Base-by-base conservation (phyloP, 176 grass and related monocot genomes). In the Alopecurus myosuroides region DNA sequence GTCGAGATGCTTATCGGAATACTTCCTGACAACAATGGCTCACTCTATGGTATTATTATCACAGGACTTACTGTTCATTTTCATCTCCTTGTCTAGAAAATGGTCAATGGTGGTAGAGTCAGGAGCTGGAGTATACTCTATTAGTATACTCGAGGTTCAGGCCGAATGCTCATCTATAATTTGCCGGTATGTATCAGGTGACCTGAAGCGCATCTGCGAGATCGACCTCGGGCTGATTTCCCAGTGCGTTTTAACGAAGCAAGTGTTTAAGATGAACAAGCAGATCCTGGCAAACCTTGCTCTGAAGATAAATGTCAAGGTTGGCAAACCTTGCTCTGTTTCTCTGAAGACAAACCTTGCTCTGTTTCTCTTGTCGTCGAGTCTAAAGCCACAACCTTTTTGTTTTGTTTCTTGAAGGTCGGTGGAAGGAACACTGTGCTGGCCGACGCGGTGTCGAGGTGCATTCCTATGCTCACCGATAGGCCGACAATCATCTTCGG, bases 231-330 rank as follows among this genome's bases (percentile, higher is more conserved):
- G 95, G 68, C 44, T 94, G 22, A 82, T 98, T 74, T 98, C 92
- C 0, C 95, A 98, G 29, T 98, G 95, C 58, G 91, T 89, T 84
- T 84, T 88, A 10, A 92, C 90, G 0, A 98, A 98, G 86, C 95
- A 98, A 67, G 92, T 98, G 48, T 91, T 91, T 50, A 94, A 76
- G 58, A 95, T 88, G 85, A 93, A 77, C 61, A 94, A 85, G 55
- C 95, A 98, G 35, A 93, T 94, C 39, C 86, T 98, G 9, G 95
- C 95, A 83, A 98, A 98, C 84, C 90, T 98, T 71, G 85, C 95
- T 62, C 81, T 98, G 35, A 98, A 98, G 83, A 98, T 98, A 89
- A 98, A 98, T 84, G 95, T 98, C n/a, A 98, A 98, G 95, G 95
- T 95, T 6, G 51, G 51, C 77, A 26, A 19, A 49, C 33, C 5